Evolutionary conservation across 345 rosid species (phyloP).

Genomic region (Fremontodendron californicum): DNA sequence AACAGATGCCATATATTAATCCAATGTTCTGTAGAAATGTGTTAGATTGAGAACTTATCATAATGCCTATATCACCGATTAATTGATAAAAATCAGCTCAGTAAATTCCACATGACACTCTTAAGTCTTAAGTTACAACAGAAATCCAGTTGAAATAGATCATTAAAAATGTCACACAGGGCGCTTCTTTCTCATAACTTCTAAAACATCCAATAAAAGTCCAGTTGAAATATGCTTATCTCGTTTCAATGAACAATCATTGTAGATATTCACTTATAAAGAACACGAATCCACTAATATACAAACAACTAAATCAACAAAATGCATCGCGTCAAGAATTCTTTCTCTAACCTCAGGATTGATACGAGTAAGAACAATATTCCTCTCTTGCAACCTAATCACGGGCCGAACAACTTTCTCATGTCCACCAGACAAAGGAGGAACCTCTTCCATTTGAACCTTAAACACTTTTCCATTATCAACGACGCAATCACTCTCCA

Average conservation of each 20-base stretch:
- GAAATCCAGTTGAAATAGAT: background rate
- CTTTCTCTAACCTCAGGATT: slow-evolving; percentile 72
- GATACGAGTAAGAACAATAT: slow-evolving; percentile 84
- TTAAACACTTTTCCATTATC: slow-evolving; percentile 69
- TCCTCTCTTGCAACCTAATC: slow-evolving; percentile 74
- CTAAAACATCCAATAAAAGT: background rate
- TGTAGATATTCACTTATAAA: too few species aligned
- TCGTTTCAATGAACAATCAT: background rate
- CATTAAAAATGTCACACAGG: background rate
- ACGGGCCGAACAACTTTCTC: slow-evolving; percentile 79
- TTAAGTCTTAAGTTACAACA: background rate
- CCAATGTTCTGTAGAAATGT: background rate
- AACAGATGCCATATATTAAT: background rate
- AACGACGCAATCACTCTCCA: slow-evolving; percentile 58
- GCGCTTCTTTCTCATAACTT: background rate
- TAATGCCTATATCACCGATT: background rate
- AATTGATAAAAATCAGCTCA: background rate
- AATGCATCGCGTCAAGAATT: background rate
- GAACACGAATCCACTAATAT: background rate
- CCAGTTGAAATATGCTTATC: background rate
- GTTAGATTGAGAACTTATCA: background rate
- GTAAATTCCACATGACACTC: background rate
- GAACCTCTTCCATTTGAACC: slow-evolving; percentile 82
- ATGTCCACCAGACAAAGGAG: slow-evolving; percentile 45
- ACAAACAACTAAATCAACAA: slow-evolving; percentile 12